Evolutionary conservation across 2,329 filamentous ascomycete species (phyloP), one percentile per base, ranked within the genome.

Genomic region (Cladosporium sp.): DNA sequence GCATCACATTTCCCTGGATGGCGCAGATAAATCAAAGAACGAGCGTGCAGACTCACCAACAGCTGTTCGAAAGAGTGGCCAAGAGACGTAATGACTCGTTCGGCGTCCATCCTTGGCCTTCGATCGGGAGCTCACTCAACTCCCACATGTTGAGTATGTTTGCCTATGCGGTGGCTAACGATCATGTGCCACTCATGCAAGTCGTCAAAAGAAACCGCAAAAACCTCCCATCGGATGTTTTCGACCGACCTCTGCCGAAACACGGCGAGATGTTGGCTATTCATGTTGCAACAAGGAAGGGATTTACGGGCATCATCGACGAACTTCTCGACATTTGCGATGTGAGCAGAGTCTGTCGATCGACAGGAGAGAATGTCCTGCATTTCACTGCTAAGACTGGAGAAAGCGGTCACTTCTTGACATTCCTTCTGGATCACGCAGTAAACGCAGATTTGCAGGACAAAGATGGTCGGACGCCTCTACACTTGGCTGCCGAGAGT

Each of bases 21-120:
- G 5, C 37, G 12, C 37, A 40, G 2, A 40, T 18, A 40, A 40
- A 40, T 18, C 46, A 50, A 2, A 26, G 46, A 26, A 50, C 46
- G 46, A 26, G 46, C 46, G 11, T 26, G 12, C 46, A 26, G n/a
- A 33, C 55, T 8, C 3, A 3, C 6, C 10, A 26, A 29, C 26
- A 33, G 55, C 55, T 58, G 55, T 58, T 58, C 16, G 55, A 35
- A 58, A 58, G 6, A 58, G 31, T 58, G 26, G 55, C 55, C 12
- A 21, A 16, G 37, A 16, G 31, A 31, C 55, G 55, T 14, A 58
- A 58, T 29, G 55, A 58, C 29, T 58, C 28, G 29, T 58, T 58
- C 31, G 55, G 55, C 35, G 35, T 58, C 29, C 55, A 58, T 35
- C 55, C 55, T 35, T 58, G 55, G 55, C 55, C 55, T 18, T 7